Base-by-base conservation (phyloP, 306 rosid species). In the Quercus ilex region DNA sequence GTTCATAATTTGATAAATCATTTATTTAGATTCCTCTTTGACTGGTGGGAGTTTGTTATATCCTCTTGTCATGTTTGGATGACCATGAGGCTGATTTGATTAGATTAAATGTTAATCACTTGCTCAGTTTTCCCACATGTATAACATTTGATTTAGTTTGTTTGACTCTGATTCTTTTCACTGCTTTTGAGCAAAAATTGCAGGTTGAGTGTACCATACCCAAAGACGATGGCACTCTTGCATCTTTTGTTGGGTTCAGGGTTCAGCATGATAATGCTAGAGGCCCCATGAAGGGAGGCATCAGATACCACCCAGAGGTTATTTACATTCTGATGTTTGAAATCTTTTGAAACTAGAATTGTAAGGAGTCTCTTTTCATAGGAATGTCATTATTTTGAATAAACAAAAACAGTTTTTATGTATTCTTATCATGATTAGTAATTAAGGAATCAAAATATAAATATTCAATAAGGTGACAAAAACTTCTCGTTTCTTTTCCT, bases 271-370 rank as follows among this genome's bases (percentile, higher is more conserved):
- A 95, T 84, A 95, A 95, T 83, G 98, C 99, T 18, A 95, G 99
- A 92, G 99, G 99, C 71, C 99, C 99, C 73, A 95, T 95, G 99
- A 95, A 95, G 85, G 99, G 99, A 81, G 99, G 99, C 76, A 95
- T 95, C 86, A 95, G 99, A 92, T 95, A 95, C 83, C 99, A 95
- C 69, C 98, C 98, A 6, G 99, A 95, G 99, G 99, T 94, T 75
- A 58, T 74, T 57, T 20, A 25, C 13, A 19, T 20, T 80, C 76
- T 49, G 71, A 74, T 59, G 28, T 70, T 78, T 11, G 41, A 25
- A 63, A 62, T 51, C 51, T 67, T 67, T 67, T 35, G 67, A 59
- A 23, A 3, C 15, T 2, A 23, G 13, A 23, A 18, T 23, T 23
- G 53, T 10, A 23, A 21, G 64, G 30, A 8, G 14, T 58, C 8